Conservation (phyloP, 768 basidiomycete genomes). For the Leccinellum rugosiceps region DNA sequence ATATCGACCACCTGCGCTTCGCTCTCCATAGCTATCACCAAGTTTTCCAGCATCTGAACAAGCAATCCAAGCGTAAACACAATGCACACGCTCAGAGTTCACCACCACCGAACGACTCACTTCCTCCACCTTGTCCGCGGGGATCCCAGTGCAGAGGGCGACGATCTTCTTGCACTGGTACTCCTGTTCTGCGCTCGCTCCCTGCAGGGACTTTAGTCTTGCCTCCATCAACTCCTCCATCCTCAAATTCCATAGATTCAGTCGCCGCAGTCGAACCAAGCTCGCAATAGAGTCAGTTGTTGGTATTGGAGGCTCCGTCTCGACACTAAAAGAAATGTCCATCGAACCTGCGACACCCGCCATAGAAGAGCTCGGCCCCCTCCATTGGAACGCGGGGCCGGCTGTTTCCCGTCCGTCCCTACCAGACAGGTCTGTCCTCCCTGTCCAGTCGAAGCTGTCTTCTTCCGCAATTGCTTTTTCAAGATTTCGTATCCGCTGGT, state of each 20-base stretch:
- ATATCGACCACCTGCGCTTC: conserved; percentile 81
- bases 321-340: conserved; percentile 60
- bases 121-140: conserved; percentile 85
- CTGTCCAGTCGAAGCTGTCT: conserved; percentile 87
- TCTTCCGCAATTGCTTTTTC: conserved; percentile 76
- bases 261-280: conserved; percentile 67
- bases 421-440: conserved; percentile 53
- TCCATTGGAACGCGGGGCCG: conserved; percentile 64
- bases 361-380: conserved; percentile 66
- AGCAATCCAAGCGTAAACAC: conserved; percentile 27
- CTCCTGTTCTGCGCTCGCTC: conserved; percentile 83
- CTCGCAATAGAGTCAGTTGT: conserved; percentile 52
- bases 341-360: conserved; percentile 60
- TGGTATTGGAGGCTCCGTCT: conserved; percentile 73
- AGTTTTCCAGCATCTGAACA: conserved; percentile 74
- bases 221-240: conserved; percentile 72
- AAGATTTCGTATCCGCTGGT: conserved; percentile 80
- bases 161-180: conserved; percentile 91
- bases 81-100: conserved; percentile 10
- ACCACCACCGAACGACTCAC: conserved; percentile 48
- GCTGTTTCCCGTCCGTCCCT: conserved; percentile 33
- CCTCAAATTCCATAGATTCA: conserved; percentile 81
- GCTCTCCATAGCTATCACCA: conserved; percentile 86
- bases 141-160: conserved; percentile 81
- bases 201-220: conserved; percentile 67